phyloP scores from a whole-genome alignment of 208 protist genomes.

The Acanthamoeba sp. region DNA sequence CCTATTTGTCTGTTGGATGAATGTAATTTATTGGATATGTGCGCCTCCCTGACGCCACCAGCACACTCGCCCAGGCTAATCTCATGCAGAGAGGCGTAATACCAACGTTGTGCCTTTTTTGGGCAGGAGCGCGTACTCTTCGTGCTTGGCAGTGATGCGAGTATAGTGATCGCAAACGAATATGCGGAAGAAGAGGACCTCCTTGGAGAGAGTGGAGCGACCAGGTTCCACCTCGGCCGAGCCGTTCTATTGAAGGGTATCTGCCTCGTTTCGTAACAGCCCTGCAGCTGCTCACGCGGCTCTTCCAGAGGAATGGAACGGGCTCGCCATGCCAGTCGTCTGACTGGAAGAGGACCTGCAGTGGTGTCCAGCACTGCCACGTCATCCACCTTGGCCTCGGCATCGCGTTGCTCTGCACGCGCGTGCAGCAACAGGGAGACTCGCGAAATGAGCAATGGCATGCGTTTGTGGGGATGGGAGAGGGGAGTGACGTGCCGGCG shows the following conservation, averaged over 20 bases:
- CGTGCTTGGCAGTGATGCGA: neutral
- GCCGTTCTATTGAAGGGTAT: too few species aligned
- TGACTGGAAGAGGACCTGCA: too few species aligned
- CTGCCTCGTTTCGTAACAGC: too few species aligned
- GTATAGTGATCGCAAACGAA: constrained; percentile 13
- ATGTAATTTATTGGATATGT: too few species aligned
- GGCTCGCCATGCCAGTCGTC: too few species aligned
- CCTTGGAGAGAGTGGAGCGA: neutral
- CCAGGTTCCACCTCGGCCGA: neutral
- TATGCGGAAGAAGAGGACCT: constrained; percentile 29
- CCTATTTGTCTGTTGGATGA: too few species aligned
- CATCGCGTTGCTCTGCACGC: neutral
- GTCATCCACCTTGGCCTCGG: neutral
- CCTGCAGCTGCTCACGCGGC: too few species aligned
- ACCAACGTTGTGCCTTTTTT: too few species aligned
- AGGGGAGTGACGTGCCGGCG: neutral
- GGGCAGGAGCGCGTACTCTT: constrained; percentile 42
- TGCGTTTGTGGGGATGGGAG: neutral
- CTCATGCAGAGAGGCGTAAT: too few species aligned
- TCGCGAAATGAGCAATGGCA: neutral
- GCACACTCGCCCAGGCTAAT: too few species aligned
- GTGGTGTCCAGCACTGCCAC: neutral
- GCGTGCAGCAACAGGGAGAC: neutral
- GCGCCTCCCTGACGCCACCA: too few species aligned
- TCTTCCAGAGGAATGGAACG: too few species aligned